phyloP scores from a whole-genome alignment of 371 early-diverging fungal species.

The Mortierella sp. region DNA sequence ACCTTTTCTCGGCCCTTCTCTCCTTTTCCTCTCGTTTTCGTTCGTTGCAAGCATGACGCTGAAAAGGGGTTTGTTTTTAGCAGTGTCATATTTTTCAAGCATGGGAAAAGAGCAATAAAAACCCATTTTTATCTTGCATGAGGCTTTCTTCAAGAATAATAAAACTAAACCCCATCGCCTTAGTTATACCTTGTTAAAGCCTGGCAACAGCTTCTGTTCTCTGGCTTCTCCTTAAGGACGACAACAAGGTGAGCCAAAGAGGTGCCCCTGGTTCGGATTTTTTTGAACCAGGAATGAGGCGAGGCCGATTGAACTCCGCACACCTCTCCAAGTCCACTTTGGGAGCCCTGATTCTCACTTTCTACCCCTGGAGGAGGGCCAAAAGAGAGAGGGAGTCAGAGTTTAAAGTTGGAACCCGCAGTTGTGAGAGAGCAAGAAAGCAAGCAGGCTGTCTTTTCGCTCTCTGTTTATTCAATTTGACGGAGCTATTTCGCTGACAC shows the following conservation, averaged over 20 bases:
- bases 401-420: not conserved
- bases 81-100: no score
- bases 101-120: not conserved
- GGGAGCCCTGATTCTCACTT: conserved; percentile 5
- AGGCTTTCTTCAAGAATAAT: not conserved
- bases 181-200: no score
- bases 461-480: not conserved
- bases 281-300: not conserved
- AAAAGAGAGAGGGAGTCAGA: not conserved
- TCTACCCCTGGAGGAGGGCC: not conserved
- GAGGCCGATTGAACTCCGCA: not conserved
- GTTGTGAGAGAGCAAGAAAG: not conserved
- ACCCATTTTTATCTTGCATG: not conserved
- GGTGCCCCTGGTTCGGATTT: not conserved
- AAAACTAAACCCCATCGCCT: not conserved
- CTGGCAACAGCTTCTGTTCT: no score
- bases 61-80: no score
- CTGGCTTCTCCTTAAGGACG: no score
- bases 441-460: not conserved
- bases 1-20: not conserved
- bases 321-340: not conserved
- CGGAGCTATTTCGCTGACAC: not conserved
- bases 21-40: no score
- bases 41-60: no score
- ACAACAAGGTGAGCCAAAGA: no score